Evolutionary conservation across 768 basidiomycete species (phyloP).

Genomic region (Filobasidium wieringae): DNA sequence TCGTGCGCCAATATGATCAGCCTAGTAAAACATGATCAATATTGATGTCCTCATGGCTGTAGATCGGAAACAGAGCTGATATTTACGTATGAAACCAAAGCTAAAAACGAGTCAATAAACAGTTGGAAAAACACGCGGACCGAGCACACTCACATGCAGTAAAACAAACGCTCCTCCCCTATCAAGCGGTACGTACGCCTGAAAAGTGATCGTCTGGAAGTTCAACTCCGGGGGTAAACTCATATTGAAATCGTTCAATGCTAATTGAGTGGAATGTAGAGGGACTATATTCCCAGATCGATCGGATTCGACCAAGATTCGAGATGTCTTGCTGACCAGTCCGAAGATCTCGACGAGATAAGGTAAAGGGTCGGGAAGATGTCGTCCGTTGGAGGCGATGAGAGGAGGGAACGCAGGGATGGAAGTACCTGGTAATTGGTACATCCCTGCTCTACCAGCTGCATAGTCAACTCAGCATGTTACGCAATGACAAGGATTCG

Average conservation of each 20-base stretch:
- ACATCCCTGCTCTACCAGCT: conserved; percentile 17
- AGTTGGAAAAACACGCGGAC: background rate
- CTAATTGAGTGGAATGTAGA: conserved; percentile 2
- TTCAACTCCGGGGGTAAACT: conserved; percentile 10
- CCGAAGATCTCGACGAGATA: conserved; percentile 10
- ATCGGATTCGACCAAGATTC: background rate
- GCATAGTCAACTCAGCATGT: background rate
- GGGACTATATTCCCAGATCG: background rate
- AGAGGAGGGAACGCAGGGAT: background rate
- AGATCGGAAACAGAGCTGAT: background rate
- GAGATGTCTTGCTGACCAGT: conserved; percentile 4
- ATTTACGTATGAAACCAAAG: conserved; percentile 20
- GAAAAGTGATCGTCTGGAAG: conserved; percentile 18
- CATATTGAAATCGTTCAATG: conserved; percentile 14
- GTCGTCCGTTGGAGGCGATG: background rate
- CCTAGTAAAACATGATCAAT: background rate
- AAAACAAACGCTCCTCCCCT: conserved; percentile 15
- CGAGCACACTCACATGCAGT: conserved; percentile 14
- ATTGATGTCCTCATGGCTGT: background rate
- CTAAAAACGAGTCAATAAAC: background rate
- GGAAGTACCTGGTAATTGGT: background rate
- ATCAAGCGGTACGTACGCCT: conserved; percentile 7
- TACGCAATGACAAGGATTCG: background rate
- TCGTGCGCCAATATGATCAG: conserved; percentile 7
- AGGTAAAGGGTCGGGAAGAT: conserved; percentile 13